Conservation (phyloP, 1,284 basidiomycete genomes). For the Marasmius tenuissimus region DNA sequence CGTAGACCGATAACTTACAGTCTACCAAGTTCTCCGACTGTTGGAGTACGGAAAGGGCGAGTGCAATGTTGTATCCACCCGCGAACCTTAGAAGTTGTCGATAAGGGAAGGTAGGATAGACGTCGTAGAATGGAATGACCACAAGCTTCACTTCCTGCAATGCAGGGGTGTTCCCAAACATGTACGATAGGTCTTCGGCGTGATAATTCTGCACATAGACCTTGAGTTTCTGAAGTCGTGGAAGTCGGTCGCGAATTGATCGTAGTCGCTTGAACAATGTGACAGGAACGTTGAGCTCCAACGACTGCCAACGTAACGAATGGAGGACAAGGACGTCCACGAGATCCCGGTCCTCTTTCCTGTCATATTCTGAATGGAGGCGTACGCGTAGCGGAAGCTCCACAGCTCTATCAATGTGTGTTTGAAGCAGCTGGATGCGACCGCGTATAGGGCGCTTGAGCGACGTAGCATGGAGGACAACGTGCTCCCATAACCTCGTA, state of each 20-base stretch:
- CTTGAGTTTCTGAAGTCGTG: background rate
- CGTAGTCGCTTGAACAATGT: background rate
- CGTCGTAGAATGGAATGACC: background rate
- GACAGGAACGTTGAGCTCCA: slow-evolving; percentile 1
- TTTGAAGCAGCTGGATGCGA: background rate
- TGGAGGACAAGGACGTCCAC: background rate
- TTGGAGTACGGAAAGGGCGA: background rate
- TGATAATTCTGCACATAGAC: background rate
- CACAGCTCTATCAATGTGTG: background rate
- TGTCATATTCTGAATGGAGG: background rate
- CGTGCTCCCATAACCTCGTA: background rate
- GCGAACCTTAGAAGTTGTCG: background rate
- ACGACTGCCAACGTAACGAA: background rate
- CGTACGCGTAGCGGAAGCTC: background rate
- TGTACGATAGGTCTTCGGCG: background rate
- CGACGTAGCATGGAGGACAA: background rate
- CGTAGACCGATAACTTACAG: background rate
- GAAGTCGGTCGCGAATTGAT: background rate
- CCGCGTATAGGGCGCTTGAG: background rate
- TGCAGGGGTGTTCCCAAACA: background rate
- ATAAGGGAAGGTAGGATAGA: background rate
- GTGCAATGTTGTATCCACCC: background rate
- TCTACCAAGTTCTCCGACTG: background rate
- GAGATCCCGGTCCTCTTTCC: background rate
- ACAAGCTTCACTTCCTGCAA: background rate